Conservation (phyloP, 129 eudicot species). For the Flaveria trinervia region DNA sequence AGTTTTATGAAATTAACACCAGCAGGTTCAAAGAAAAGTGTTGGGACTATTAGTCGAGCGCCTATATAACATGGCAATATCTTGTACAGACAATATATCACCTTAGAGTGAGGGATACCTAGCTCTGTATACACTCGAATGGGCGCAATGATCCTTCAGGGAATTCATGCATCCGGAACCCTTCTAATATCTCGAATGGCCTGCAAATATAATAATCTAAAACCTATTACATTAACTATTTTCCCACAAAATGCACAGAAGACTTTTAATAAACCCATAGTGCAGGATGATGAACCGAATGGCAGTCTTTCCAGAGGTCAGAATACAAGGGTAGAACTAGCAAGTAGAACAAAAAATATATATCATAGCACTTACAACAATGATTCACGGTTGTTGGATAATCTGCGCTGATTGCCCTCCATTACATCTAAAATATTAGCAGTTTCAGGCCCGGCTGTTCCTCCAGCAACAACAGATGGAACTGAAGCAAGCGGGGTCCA, state of each 20-base stretch:
- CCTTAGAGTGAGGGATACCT: constrained; percentile 30
- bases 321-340: neutral
- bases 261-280: neutral
- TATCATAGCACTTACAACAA: constrained; percentile 52
- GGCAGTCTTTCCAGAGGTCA: neutral
- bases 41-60: neutral
- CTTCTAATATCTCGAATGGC: constrained; percentile 87
- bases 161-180: constrained; percentile 80
- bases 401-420: constrained; percentile 81
- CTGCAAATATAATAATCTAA: constrained; percentile 44
- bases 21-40: neutral
- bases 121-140: constrained; percentile 94
- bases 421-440: constrained; percentile 63
- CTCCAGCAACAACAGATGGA: constrained; percentile 74
- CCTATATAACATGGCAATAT: neutral
- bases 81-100: neutral
- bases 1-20: neutral
- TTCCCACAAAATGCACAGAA: neutral
- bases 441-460: constrained; percentile 63
- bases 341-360: neutral
- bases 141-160: constrained; percentile 88
- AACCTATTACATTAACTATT: neutral
- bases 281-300: neutral
- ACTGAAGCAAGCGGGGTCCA: constrained; percentile 83
- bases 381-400: constrained; percentile 70